Base-by-base conservation (phyloP, 2,329 filamentous ascomycete species). In the Penicillium verrucosum region DNA sequence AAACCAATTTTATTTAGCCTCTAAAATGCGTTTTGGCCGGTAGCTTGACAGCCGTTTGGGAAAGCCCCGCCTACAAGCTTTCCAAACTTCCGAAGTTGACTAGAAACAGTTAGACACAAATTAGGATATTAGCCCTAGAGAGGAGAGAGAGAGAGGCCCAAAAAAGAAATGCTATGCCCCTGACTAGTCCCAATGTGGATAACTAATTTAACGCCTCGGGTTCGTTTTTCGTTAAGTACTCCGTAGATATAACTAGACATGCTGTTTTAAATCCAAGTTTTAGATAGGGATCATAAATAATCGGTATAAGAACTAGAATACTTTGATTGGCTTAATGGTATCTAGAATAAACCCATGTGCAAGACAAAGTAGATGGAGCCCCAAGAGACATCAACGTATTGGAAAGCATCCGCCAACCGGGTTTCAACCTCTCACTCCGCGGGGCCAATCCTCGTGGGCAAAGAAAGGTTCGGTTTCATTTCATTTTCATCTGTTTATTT, bases 1-100 rank as follows among this genome's bases (percentile, higher is more conserved):
- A 59, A 59, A 51, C 45, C 48, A 44, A 58, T 29, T 56, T 56
- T 56, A 42, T 37, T 34, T 49, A 40, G 42, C 30, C 27, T 30
- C 5, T 11, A 27, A 11, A 4, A 7, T 40, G 5, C 27, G 8
- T 23, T 46, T 52, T 60, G 58, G 46, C 54, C 56, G 44, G 48
- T 41, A 21, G 52, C 38, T 53, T 65, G 63, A 65, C 63, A 65
- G 62, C 63, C 62, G 63, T 65, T 65, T 54, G 49, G 46, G 36
- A 44, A 43, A 11, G 21, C 29, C 50, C 57, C 30, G 30, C 30
- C 11, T 56, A 44, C 32, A 64, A 61, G 59, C 58, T 65, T 62
- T 55, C 37, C 16, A 23, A 41, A 32, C 45, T 49, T 51, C 44
- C 46, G 30, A 52, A 27, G 5, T 16, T 40, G 23, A 14, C 34